Percentiles rank a stretch among this genome's conserved stretches.
Evolutionary conservation across 2,329 filamentous ascomycete species (phyloP).

Genomic region (Phialocephala sp.): DNA sequence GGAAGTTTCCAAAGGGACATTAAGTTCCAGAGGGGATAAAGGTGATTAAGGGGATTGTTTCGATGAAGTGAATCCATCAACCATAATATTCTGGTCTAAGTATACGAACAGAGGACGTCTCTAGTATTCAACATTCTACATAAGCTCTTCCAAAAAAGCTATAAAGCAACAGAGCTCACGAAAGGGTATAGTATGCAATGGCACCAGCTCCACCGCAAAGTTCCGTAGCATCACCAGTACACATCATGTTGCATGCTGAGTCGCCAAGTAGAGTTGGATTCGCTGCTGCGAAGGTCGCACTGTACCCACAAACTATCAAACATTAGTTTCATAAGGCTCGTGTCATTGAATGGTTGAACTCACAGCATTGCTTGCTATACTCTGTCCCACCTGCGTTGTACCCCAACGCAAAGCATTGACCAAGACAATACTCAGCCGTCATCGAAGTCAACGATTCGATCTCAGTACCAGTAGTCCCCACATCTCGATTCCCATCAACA

Average conservation of each 20-base stretch:
- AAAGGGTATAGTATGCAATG: constrained; percentile 29
- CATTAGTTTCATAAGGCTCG: background rate
- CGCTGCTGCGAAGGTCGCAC: constrained; percentile 27
- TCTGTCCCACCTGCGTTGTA: constrained; percentile 63
- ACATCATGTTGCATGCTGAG: constrained; percentile 26
- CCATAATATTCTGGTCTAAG: no score
- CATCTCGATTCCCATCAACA: constrained; percentile 51
- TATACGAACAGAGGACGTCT: no score
- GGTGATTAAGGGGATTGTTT: no score
- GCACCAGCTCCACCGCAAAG: constrained; percentile 31
- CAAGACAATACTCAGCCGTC: constrained; percentile 60
- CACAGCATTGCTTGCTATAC: constrained; percentile 55
- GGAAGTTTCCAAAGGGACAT: no score
- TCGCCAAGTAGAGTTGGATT: constrained; percentile 39
- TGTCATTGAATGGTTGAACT: background rate
- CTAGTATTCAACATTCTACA: no score
- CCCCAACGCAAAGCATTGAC: constrained; percentile 58
- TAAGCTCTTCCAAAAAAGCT: no score
- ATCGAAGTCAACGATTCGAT: constrained; percentile 56
- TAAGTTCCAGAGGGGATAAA: no score
- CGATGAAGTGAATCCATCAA: no score
- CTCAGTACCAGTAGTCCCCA: constrained; percentile 55
- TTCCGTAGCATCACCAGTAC: constrained; percentile 24
- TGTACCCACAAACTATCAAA: constrained; percentile 28
- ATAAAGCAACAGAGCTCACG: background rate